Conservation (phyloP, 2,329 filamentous ascomycete genomes). For the Parafenestella ontariensis region DNA sequence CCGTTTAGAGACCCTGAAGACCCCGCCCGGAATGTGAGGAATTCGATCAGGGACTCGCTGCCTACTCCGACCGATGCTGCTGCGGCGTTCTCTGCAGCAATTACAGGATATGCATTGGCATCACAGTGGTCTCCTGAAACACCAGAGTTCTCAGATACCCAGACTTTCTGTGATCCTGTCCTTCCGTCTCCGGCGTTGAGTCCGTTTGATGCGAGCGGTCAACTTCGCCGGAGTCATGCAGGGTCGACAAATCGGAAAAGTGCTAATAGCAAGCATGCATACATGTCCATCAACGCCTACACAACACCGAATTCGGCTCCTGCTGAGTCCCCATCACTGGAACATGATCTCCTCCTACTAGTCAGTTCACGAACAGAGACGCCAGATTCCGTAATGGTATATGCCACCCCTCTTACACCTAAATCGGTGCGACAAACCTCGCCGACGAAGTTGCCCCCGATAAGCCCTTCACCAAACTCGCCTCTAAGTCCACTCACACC, state of each 20-base stretch:
- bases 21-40: not conserved
- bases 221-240: conserved; percentile 9
- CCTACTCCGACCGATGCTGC: conserved; percentile 11
- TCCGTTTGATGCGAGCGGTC: conserved; percentile 21
- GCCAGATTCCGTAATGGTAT: conserved; percentile 35
- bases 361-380: conserved; percentile 38
- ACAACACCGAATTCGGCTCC: conserved; percentile 23
- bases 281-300: conserved; percentile 22
- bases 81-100: conserved; percentile 18
- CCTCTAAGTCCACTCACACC: not conserved
- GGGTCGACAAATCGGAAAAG: conserved; percentile 10
- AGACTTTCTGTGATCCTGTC: conserved; percentile 15
- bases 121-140: conserved; percentile 9
- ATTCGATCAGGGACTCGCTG: conserved; percentile 7
- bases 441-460: not conserved
- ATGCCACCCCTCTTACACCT: conserved; percentile 30
- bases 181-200: conserved; percentile 31
- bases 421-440: conserved; percentile 11
- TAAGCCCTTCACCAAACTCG: not conserved
- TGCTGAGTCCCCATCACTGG: conserved; percentile 29
- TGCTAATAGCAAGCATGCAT: conserved; percentile 23
- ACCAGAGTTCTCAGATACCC: not conserved
- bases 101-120: conserved; percentile 15
- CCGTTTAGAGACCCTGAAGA: conserved; percentile 16
- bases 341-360: conserved; percentile 39